Base-by-base conservation (phyloP, 768 basidiomycete genomes). In the Leucocoprinus birnbaumii region DNA sequence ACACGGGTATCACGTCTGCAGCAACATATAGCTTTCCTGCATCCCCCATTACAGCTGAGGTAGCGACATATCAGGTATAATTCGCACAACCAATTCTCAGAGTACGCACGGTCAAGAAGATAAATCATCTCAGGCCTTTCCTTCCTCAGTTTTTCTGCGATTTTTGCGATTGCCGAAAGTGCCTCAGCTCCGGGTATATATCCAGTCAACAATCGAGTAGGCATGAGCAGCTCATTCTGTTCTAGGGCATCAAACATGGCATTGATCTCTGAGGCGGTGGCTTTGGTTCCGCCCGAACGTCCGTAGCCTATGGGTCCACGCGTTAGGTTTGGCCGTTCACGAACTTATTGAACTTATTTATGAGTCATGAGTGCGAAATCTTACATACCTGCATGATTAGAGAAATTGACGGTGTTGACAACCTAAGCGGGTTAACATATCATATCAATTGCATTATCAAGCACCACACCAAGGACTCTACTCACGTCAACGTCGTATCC, bases 401-500 rank as follows among this genome's bases (percentile, higher is more conserved):
- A 91, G 67, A 90, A 98, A 63, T 97, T 90, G 35, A 98, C 95
- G 1, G 93, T 93, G 65, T 94, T 95, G 19, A 96, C 81, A 53
- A 88, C 80, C 89, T 91, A 57, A 11, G 19, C 3, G 2, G 19
- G 16, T 63, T 51, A 63, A 59, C 50, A 37, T 35, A 40, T 58
- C 24, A n/a, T 22, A 31, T 38, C 45, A 43, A 26, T n/a, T n/a
- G n/a, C n/a, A n/a, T n/a, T n/a, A n/a, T n/a, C 51, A 34, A 48
- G 31, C 58, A n/a, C n/a, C n/a, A n/a, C n/a, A n/a, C n/a, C n/a
- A n/a, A n/a, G n/a, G n/a, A n/a, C n/a, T 55, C 54, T 48, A 71
- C 81, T 70, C 68, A 92, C 93, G 75, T 99, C 97, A 43, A 98
- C 95, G 61, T 99, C 94, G 70, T 88, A 98, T 10, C 94, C 96